These are phyloP conservation scores for Hyphopichia pseudoburtonii DNA, from an alignment of 1,139 yeast species.

Conservation along the genomic window DNA sequence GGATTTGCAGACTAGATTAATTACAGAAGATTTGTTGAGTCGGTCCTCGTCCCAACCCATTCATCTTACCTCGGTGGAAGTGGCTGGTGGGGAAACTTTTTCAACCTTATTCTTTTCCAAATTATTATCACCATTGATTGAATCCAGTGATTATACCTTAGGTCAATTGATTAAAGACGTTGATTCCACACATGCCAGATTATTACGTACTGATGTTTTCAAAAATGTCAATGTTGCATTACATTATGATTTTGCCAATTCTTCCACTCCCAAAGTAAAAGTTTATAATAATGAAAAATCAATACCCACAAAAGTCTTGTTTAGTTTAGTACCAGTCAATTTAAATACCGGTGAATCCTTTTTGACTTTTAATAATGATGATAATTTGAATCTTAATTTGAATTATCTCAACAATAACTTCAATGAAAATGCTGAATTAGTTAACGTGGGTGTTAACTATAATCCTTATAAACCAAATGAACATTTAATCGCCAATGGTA, in stretches of 20 bases:
- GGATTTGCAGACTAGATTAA: constrained; percentile 21
- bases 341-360: constrained; percentile 38
- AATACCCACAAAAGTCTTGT: constrained; percentile 38
- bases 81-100: constrained; percentile 51
- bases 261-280: constrained; percentile 22
- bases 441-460: constrained; percentile 42
- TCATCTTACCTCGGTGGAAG: constrained; percentile 45
- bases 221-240: constrained; percentile 32
- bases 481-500: constrained; percentile 36
- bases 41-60: constrained; percentile 42
- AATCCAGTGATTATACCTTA: constrained; percentile 46
- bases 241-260: constrained; percentile 33
- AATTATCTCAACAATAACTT: constrained; percentile 45
- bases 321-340: constrained; percentile 34
- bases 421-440: constrained; percentile 44
- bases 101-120: constrained; percentile 46
- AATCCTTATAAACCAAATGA: constrained; percentile 49
- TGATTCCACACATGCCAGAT: constrained; percentile 24
- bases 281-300: constrained; percentile 37
- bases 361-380: constrained; percentile 41
- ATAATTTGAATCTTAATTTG: constrained; percentile 37
- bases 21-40: constrained; percentile 32
- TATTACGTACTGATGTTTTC: constrained; percentile 47
- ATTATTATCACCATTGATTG: constrained; percentile 44
- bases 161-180: constrained; percentile 35